Conservation (phyloP, 2,329 filamentous ascomycete genomes). For the Stemphylium vesicarium region DNA sequence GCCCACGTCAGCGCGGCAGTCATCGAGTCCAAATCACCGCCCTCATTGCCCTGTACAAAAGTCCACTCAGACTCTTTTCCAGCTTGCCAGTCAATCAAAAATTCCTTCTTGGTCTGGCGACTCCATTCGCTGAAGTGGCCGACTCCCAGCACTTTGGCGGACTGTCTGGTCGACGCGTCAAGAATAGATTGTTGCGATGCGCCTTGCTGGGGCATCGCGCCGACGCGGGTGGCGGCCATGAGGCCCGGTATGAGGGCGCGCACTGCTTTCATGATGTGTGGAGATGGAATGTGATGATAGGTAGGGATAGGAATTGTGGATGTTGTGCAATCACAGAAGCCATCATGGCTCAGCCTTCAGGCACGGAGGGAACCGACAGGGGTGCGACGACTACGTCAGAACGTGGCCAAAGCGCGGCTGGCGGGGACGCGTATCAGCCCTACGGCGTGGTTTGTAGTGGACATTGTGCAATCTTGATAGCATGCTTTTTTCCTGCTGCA, state of each 20-base stretch:
- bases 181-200: conserved; percentile 27
- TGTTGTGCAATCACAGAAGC: background rate
- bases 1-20: conserved; percentile 56
- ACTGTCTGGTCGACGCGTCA: conserved; percentile 15
- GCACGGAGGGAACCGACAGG: background rate
- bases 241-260: conserved; percentile 20
- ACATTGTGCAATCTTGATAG: background rate
- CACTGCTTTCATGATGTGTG: conserved; percentile 24
- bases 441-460: background rate
- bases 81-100: conserved; percentile 57
- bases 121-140: conserved; percentile 59
- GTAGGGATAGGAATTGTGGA: background rate
- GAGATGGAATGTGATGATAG: conserved; percentile 4
- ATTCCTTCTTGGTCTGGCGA: conserved; percentile 54
- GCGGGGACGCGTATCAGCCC: conserved; percentile 12
- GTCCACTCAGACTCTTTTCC: conserved; percentile 53
- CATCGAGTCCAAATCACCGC: conserved; percentile 55
- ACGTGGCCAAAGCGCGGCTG: conserved; percentile 4
- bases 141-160: conserved; percentile 42
- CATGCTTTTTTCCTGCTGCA: background rate
- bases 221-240: conserved; percentile 16
- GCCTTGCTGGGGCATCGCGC: conserved; percentile 26
- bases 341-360: background rate
- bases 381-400: conserved; percentile 9
- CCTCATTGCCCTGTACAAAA: conserved; percentile 56